These are phyloP conservation scores for Westerdykella sp. DNA, from an alignment of 2,329 filamentous ascomycete species.

Conservation along the genomic window DNA sequence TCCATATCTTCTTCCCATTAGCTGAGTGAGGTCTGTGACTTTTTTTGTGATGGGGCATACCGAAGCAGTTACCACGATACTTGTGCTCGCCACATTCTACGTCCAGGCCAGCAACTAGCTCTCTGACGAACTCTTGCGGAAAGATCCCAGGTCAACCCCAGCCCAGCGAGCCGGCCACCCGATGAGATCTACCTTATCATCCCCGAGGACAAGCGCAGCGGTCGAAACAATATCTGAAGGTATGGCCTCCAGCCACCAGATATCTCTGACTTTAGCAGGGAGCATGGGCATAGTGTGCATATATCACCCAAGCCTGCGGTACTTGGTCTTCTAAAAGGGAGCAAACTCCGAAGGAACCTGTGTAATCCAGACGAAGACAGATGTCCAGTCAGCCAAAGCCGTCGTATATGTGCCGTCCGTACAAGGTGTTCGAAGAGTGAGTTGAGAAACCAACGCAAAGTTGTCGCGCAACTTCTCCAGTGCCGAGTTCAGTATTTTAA, in stretches of 20 bases:
- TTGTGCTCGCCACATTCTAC: background rate
- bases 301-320: slow-evolving; percentile 23
- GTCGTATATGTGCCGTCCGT: background rate
- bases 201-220: slow-evolving; percentile 19
- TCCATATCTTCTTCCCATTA: background rate
- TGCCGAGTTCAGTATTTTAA: slow-evolving; percentile 12
- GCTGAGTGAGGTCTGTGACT: too few species aligned
- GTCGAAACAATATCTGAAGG: slow-evolving; percentile 14
- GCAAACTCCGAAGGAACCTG: slow-evolving; percentile 12
- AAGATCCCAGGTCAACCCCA: slow-evolving; percentile 13
- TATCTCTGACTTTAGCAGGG: slow-evolving; percentile 7
- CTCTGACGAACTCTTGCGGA: slow-evolving; percentile 3
- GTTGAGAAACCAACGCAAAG: slow-evolving; percentile 19
- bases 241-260: slow-evolving; percentile 20
- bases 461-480: slow-evolving; percentile 14
- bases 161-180: slow-evolving; percentile 17
- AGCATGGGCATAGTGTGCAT: slow-evolving; percentile 25
- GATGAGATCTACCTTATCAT: slow-evolving; percentile 19
- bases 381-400: slow-evolving; percentile 15
- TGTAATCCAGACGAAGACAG: slow-evolving; percentile 15
- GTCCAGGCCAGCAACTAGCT: background rate
- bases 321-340: slow-evolving; percentile 14
- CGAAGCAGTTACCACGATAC: background rate
- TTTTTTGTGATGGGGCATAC: background rate
- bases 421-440: slow-evolving; percentile 6